A percentile compares a stretch with the other conserved stretches of the same genome.
Conservation (phyloP, 257 asterid genomes). For the Marsdenia floribunda region DNA sequence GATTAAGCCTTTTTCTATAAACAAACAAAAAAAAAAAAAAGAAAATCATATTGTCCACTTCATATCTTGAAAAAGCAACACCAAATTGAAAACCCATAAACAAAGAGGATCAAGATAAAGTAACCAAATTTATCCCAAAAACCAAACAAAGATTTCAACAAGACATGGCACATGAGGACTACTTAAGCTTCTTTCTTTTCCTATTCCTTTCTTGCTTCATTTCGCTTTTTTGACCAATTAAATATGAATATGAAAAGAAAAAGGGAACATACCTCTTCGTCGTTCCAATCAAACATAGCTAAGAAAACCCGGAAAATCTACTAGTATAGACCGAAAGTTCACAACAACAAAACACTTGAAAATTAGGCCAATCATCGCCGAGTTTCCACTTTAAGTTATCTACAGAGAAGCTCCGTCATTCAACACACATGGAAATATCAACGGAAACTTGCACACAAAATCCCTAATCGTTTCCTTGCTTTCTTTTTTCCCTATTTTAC, state of each 20-base stretch:
- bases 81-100: background rate
- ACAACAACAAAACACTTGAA: constrained; percentile 27
- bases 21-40: background rate
- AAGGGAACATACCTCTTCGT: constrained; percentile 57
- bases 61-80: background rate
- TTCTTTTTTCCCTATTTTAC: background rate
- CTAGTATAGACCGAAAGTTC: constrained; percentile 28
- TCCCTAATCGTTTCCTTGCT: background rate
- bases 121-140: background rate
- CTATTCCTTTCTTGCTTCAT: background rate
- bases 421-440: constrained; percentile 24
- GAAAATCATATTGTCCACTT: background rate
- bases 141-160: background rate
- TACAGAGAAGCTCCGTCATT: constrained; percentile 16
- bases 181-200: background rate
- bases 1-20: background rate
- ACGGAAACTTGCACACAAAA: constrained; percentile 4
- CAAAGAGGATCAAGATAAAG: background rate
- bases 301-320: constrained; percentile 22
- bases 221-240: background rate
- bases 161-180: background rate
- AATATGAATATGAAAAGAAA: background rate
- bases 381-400: constrained; percentile 23
- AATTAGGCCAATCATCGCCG: constrained; percentile 57
- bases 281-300: constrained; percentile 98